Evolutionary conservation across 129 eudicot genomes (phyloP), one percentile per base, ranked within the genome.

Genomic region (carrot (Daucus carota)): DNA sequence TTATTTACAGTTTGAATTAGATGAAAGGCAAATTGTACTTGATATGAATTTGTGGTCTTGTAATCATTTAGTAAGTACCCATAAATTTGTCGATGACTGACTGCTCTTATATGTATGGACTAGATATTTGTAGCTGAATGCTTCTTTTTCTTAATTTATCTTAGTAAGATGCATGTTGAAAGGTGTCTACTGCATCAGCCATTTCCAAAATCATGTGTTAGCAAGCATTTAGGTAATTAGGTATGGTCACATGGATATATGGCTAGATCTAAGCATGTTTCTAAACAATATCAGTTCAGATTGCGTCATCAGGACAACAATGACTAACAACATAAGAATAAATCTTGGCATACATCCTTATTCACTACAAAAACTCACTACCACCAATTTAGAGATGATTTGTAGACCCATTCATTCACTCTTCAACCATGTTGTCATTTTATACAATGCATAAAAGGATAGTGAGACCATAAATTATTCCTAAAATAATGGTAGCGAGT

Each of bases 31-130:
- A 36, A 36, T 5, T 36, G 40, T 36, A 36, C 2, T 22, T 52
- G 29, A 20, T 22, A 15, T 47, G 0, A 22, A 52, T 10, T 52
- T 22, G 28, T 52, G 29, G 11, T 22, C 28, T 20, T 52, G 9
- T 4, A 15, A 47, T 47, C 54, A 47, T 47, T 17, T 47, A 47
- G 50, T 3, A 18, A 50, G 59, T 18, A 50, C 59, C 29, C 4
- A 20, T 52, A 8, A 52, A 52, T 4, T 20, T 2, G 28, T 22
- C 14, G n/a, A n/a, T n/a, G 63, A 54, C 31, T 54, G 63, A n/a
- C n/a, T n/a, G 63, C 63, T n/a, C 4, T n/a, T 54, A 54, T 54
- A 54, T 54, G 63, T n/a, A 54, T 54, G 63, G 63, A 54, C 63
- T 15, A 54, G 63, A n/a, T n/a, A 54, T 29, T 54, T 22, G 62